Conservation (phyloP, 495 filamentous ascomycete genomes). For the Penicillium lividum region DNA sequence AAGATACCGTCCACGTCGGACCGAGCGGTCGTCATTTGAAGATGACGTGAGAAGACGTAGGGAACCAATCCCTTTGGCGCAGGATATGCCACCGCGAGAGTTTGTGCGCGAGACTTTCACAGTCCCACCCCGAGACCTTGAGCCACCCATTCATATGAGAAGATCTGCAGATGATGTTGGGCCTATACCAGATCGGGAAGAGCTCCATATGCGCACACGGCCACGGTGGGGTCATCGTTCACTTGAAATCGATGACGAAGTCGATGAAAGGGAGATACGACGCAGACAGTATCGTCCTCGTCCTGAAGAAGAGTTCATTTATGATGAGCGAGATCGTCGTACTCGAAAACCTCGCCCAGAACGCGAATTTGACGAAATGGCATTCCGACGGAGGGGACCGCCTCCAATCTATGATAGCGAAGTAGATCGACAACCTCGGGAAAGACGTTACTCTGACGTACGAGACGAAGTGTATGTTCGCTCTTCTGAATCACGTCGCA, state of each 20-base stretch:
- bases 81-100: conserved; percentile 33
- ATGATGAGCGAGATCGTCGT: conserved; percentile 31
- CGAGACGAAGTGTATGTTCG: conserved; percentile 20
- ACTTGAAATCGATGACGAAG: conserved; percentile 24
- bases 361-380: conserved; percentile 28
- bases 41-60: conserved; percentile 29
- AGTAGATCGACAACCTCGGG: conserved; percentile 29
- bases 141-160: conserved; percentile 17
- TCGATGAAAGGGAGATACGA: conserved; percentile 20
- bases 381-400: conserved; percentile 27
- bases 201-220: conserved; percentile 26
- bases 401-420: conserved; percentile 26
- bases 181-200: conserved; percentile 30
- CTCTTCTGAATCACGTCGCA: conserved; percentile 14
- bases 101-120: conserved; percentile 25
- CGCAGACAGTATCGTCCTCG: conserved; percentile 19
- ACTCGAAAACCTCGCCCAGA: conserved; percentile 20
- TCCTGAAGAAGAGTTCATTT: conserved; percentile 35
- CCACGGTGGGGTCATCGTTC: conserved; percentile 13
- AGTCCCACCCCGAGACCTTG: conserved; percentile 23
- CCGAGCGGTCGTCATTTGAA: conserved; percentile 23
- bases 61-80: conserved; percentile 26
- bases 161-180: conserved; percentile 27
- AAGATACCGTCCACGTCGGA: conserved; percentile 18
- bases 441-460: conserved; percentile 22